Evolutionary conservation across 2,329 filamentous ascomycete species (phyloP), one percentile per base, ranked within the genome.

Genomic region (Exophiala aquamarina): DNA sequence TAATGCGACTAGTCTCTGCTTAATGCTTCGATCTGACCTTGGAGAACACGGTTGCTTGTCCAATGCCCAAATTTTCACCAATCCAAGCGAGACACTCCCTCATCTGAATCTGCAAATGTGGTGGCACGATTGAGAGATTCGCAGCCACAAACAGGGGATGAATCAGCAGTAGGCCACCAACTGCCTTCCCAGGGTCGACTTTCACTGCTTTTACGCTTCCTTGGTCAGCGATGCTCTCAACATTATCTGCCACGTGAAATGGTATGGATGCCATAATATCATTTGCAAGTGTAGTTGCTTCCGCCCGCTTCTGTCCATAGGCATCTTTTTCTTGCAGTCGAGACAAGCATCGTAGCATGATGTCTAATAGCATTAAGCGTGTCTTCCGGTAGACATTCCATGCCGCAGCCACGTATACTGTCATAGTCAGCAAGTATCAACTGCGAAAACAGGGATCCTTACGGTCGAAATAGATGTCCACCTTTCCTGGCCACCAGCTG

Each of bases 101-200:
- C 33, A 56, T 33, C 34, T 59, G 57, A 4, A 40, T 17, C 35
- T 43, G 43, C 34, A 47, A 46, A 34, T 53, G 20, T 4, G 28
- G 38, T 2, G 50, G 35, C 1, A 62, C 28, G 18, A 57, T 50
- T 1, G 44, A 33, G 37, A 59, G 35, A 14, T 37, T 47, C 5
- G 56, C 52, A 17, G 46, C 42, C 14, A 57, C 49, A 43, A 58
- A 56, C 7, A 60, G 18, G 11, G 57, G 58, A 40, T 63, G 55
- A 52, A 64, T 56, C 2, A 63, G 56, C 13, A 63, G 47, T 28
- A 64, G 23, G 8, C 58, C 61, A 17, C 58, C 60, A 7, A 61
- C 46, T 4, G 47, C 32, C 39, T 37, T 57, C 3, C 59, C 59
- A 14, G 52, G 39, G 7, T 47, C 9, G 3, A 35, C 23, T 4